phyloP scores from a whole-genome alignment of 208 protist genomes.

The Wallacemonas sp. region DNA sequence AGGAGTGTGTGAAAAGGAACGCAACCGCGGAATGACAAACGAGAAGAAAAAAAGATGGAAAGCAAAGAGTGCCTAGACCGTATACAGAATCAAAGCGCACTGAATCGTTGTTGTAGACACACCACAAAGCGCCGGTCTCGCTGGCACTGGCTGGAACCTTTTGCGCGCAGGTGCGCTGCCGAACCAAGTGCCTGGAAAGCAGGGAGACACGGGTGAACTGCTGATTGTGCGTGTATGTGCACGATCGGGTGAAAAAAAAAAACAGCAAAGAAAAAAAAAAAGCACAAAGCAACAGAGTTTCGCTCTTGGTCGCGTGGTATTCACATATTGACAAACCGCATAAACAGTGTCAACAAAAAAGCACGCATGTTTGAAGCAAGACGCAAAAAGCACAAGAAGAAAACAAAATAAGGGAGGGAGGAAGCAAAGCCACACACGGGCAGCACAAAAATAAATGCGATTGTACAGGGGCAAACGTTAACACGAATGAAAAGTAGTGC shows the following conservation, averaged over 20 bases:
- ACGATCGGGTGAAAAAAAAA: too few relatives aligned
- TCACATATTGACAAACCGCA: background rate
- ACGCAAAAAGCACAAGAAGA: constrained; percentile 13
- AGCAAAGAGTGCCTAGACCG: background rate
- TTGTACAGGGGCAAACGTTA: background rate
- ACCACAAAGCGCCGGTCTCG: background rate
- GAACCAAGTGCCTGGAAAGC: background rate
- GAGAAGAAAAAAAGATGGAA: constrained; percentile 7
- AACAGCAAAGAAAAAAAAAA: constrained; percentile 1
- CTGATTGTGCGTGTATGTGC: too few relatives aligned
- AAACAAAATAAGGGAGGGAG: constrained; percentile 8
- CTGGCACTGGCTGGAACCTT: background rate
- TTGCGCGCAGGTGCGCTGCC: background rate
- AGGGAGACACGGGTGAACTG: background rate
- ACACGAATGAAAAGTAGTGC: background rate
- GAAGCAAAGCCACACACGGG: background rate
- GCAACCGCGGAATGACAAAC: too few relatives aligned
- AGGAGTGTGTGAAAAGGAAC: too few relatives aligned
- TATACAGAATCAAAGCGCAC: background rate
- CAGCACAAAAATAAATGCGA: constrained; percentile 12
- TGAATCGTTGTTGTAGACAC: background rate
- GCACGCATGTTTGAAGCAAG: background rate
- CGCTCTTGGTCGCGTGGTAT: too few relatives aligned
- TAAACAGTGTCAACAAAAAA: background rate
- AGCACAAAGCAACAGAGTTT: background rate